A percentile compares a stretch with the other conserved stretches of the same genome.
Conservation (phyloP, 805 yeast genomes). For the Saccharomycodes ludwigii region DNA sequence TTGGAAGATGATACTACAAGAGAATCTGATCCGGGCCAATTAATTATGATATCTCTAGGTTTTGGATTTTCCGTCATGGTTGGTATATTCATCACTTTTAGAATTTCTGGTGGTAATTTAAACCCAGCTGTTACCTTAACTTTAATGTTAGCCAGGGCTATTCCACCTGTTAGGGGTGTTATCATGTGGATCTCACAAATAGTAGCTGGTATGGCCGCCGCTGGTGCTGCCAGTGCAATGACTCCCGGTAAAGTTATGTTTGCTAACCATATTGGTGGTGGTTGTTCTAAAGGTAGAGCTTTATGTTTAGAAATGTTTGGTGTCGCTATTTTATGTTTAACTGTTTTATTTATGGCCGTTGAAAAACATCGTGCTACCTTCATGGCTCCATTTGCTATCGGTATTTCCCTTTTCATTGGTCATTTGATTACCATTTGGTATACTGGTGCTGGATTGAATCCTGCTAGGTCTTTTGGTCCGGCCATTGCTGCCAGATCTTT, state of each 20-base stretch:
- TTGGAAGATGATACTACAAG: conserved; percentile 11
- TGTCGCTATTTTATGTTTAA: conserved; percentile 56
- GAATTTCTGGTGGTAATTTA: conserved; percentile 82
- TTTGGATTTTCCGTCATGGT: conserved; percentile 80
- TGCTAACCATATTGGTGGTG: conserved; percentile 62
- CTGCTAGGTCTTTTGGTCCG: conserved; percentile 84
- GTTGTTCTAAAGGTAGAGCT: conserved; percentile 61
- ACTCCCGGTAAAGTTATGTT: conserved; percentile 70
- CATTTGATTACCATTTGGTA: conserved; percentile 71
- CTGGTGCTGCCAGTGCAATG: conserved; percentile 77
- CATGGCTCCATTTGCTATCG: conserved; percentile 76
- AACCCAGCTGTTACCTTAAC: conserved; percentile 82
- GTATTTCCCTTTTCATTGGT: conserved; percentile 68
- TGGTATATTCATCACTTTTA: conserved; percentile 52
- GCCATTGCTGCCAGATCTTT: conserved; percentile 57
- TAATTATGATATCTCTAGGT: conserved; percentile 73
- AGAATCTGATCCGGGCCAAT: conserved; percentile 53
- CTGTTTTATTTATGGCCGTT: conserved; percentile 74
- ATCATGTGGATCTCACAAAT: conserved; percentile 58
- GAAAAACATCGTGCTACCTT: conserved; percentile 67
- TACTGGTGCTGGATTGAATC: conserved; percentile 89
- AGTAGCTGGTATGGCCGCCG: conserved; percentile 85
- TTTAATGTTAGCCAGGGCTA: conserved; percentile 58
- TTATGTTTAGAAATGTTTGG: conserved; percentile 74
- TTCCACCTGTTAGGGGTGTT: conserved; percentile 58